Evolutionary conservation across 805 yeast genomes (phyloP), one percentile per base, ranked within the genome.

Genomic region (Pichia nanzhaoensis): DNA sequence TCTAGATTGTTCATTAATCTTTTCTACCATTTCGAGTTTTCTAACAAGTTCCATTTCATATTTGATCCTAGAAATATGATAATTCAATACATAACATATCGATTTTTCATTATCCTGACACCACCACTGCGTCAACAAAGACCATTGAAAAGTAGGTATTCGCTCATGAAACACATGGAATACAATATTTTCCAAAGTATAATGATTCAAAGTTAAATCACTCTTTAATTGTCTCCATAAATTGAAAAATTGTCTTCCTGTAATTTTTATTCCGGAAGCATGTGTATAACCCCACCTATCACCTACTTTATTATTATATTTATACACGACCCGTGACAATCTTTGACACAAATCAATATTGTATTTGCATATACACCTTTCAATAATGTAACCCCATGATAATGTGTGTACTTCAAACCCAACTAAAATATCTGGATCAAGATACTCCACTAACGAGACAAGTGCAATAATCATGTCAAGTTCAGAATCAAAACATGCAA

Each of bases 351-450:
- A 51, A 52, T 86, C 83, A 12, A 73, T 62, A 2, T 74, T 75
- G 54, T 70, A 70, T 2, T 57, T 63, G 0, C 47, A 49, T 16
- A 67, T 59, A 45, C 75, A 72, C 38, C 99, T 61, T 42, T 85
- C 93, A 21, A 85, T 70, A 0, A 90, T 43, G 55, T 85, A 93
- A 0, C 99, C 98, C 98, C 98, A 91, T 0, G 97, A 86, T 0
- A 75, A 55, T 1, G 80, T 66, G 51, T 87, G 84, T 5, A 87
- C 73, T 56, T 93, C 99, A 59, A 75, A 93, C 0, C 97, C 98
- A 0, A 86, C 73, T 5, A 93, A 57, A 27, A 93, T 77, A 59
- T 93, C 99, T 0, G 98, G 97, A 57, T 93, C 98, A 42, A 78
- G 70, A 2, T 67, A 53, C 17, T 78, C 73, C 0, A 86, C 80